Percentiles rank a stretch among this genome's conserved stretches.
phyloP scores from a whole-genome alignment of 2,329 filamentous ascomycete species.

The Cylindrodendrum hubeiense region DNA sequence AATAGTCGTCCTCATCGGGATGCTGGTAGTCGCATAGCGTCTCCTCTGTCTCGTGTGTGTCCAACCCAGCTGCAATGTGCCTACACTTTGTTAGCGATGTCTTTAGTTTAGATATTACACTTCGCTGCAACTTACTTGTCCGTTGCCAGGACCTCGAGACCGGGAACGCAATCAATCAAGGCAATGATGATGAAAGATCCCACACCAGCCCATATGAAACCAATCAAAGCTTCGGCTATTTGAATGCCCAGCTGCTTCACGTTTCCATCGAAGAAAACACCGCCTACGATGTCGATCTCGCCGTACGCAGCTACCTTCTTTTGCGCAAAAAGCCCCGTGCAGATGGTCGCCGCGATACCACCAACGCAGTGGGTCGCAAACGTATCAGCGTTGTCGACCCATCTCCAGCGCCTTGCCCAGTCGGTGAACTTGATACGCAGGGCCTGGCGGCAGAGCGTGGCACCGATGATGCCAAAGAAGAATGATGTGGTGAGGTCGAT shows the following conservation, averaged over 20 bases:
- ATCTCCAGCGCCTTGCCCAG: conserved; percentile 23
- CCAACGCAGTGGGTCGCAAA: conserved; percentile 34
- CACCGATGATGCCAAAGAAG: conserved; percentile 61
- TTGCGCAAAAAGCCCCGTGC: conserved; percentile 30
- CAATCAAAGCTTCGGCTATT: conserved; percentile 24
- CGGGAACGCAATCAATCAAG: conserved; percentile 32
- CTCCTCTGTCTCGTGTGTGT: conserved; percentile 28
- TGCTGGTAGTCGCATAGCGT: conserved; percentile 28
- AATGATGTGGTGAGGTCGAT: conserved; percentile 63
- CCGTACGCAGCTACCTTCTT: conserved; percentile 34
- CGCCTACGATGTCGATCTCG: conserved; percentile 27
- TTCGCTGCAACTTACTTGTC: conserved; percentile 24
- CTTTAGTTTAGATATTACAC: no score
- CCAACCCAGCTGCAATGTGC: conserved; percentile 25
- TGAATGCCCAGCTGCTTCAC: conserved; percentile 29
- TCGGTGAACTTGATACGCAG: conserved; percentile 32
- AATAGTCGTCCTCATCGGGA: conserved; percentile 30
- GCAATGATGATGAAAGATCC: conserved; percentile 31
- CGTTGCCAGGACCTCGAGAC: conserved; percentile 30
- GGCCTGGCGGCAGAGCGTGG: conserved; percentile 59
- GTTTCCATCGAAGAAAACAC: conserved; percentile 33
- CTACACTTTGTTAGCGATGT: neutral
- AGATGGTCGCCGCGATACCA: conserved; percentile 29
- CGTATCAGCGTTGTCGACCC: conserved; percentile 34
- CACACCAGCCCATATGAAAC: conserved; percentile 24